Percentiles rank a stretch among this genome's conserved stretches.
These are phyloP conservation scores for Caloboletus firmus DNA, from an alignment of 1,284 basidiomycete genomes.

Conservation along the genomic window DNA sequence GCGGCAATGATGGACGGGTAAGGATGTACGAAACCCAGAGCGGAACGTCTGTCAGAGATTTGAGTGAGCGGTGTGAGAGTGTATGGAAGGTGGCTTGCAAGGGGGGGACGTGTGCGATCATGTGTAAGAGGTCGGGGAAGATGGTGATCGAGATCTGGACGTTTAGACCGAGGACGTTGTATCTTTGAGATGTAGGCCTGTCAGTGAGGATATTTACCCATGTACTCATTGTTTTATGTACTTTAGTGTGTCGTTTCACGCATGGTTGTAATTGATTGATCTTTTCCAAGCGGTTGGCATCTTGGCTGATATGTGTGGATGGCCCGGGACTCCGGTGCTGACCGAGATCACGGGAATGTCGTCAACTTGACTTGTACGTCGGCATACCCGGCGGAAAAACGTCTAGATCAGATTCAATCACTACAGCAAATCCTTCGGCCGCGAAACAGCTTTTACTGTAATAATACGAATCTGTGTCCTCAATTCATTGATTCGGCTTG, in stretches of 20 bases:
- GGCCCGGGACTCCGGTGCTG: too few species aligned
- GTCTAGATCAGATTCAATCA: background rate
- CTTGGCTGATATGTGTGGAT: background rate
- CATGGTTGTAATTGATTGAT: background rate
- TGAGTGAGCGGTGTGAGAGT: constrained; percentile 74
- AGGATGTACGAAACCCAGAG: constrained; percentile 80
- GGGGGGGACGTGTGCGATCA: constrained; percentile 77
- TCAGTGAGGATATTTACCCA: constrained; percentile 4
- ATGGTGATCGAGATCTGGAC: constrained; percentile 91
- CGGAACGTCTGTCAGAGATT: constrained; percentile 72
- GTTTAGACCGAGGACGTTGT: constrained; percentile 47
- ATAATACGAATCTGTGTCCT: background rate
- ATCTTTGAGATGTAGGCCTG: constrained; percentile 13
- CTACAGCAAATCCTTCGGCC: background rate
- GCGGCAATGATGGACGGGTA: constrained; percentile 91
- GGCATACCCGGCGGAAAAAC: background rate
- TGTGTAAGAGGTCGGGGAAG: constrained; percentile 81
- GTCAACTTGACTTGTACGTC: background rate
- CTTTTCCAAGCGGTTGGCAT: background rate
- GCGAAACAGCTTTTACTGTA: background rate
- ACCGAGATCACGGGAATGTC: background rate
- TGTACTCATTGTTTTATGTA: constrained; percentile 17
- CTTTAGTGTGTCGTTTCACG: background rate
- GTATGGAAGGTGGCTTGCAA: constrained; percentile 88
- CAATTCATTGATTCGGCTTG: background rate